Evolutionary conservation across 2,329 filamentous ascomycete species (phyloP), one percentile per base, ranked within the genome.

Genomic region (Fusarium sp.): DNA sequence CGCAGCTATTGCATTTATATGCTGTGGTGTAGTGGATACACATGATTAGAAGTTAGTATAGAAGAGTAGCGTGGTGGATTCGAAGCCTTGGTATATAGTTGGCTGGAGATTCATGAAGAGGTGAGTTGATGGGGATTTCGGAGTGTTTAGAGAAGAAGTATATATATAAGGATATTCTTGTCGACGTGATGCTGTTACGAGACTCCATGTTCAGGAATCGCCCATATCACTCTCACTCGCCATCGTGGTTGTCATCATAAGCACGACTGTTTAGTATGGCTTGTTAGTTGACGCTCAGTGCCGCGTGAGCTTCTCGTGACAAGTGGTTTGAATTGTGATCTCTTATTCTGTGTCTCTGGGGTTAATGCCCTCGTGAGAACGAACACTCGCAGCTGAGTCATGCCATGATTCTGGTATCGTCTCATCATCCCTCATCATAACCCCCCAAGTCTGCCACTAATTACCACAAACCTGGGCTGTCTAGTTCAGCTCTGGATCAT

Each of bases 1-100:
- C 37, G 33, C 64, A 67, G 5, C 39, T 37, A 6, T 21, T 31
- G 15, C 64, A 67, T 1, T 27, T n/a, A 10, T 41, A 33, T 23
- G 29, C 37, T 5, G 17, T 53, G 20, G 27, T 27, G 11, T 47
- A 36, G 48, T 56, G 35, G 5, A 23, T 29, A 27, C 64, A 67
- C 64, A 68, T 67, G 13, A 15, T n/a, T 21, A 14, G 14, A 4
- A 41, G 23, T 15, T 21, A 29, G 29, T 21, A 31, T 31, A 18
- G 11, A 17, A 18, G 10, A 15, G 5, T 11, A 33, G 29, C 14
- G 5, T 7, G 13, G 14, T 33, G 14, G 6, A 33, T 33, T 33
- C 13, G 11, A 8, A 13, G 7, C 11, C n/a, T 15, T 11, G 6
- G 36, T n/a, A 14, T 5, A 7, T 23, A 15, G 20, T n/a, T n/a